Evolutionary conservation across 352 stramenopile species (phyloP).

Genomic region (Globisporangium solare): DNA sequence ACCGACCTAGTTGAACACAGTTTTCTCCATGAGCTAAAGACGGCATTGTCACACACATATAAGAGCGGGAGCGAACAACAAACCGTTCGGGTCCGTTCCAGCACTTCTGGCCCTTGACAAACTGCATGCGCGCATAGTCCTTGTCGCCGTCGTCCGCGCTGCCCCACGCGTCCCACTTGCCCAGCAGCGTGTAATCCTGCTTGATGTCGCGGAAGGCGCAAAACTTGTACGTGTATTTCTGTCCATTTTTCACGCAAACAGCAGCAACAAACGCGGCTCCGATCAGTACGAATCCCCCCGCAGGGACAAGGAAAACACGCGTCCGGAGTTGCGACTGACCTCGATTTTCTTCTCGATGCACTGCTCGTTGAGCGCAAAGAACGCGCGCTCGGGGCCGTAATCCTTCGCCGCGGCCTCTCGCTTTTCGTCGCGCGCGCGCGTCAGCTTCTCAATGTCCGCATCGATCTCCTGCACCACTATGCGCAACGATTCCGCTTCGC

Average conservation of each 20-base stretch:
- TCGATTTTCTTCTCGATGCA: conserved; percentile 79
- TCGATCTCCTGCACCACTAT: conserved; percentile 67
- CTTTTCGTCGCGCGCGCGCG: conserved; percentile 45
- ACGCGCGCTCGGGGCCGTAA: conserved; percentile 70
- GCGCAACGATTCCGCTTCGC: conserved; percentile 64
- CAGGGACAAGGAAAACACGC: too few relatives aligned
- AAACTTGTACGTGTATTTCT: conserved; percentile 89
- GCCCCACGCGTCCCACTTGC: conserved; percentile 67
- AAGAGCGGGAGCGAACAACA: background rate
- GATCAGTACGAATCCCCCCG: too few relatives aligned
- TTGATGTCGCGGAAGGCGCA: conserved; percentile 80
- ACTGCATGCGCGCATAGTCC: conserved; percentile 67
- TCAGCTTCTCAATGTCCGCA: conserved; percentile 43
- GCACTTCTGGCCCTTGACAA: conserved; percentile 80
- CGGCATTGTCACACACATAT: background rate
- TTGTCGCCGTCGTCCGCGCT: conserved; percentile 4
- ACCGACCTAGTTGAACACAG: conserved; percentile 32
- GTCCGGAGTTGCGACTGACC: conserved; percentile 17
- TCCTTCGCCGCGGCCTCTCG: conserved; percentile 35
- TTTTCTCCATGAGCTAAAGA: background rate
- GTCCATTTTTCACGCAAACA: too few relatives aligned
- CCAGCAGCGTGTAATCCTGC: conserved; percentile 76
- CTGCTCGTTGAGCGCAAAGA: conserved; percentile 66
- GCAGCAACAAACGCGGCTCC: too few relatives aligned
- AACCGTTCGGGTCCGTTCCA: conserved; percentile 89